phyloP scores from a whole-genome alignment of 345 rosid species.

The Pistacia integerrima region DNA sequence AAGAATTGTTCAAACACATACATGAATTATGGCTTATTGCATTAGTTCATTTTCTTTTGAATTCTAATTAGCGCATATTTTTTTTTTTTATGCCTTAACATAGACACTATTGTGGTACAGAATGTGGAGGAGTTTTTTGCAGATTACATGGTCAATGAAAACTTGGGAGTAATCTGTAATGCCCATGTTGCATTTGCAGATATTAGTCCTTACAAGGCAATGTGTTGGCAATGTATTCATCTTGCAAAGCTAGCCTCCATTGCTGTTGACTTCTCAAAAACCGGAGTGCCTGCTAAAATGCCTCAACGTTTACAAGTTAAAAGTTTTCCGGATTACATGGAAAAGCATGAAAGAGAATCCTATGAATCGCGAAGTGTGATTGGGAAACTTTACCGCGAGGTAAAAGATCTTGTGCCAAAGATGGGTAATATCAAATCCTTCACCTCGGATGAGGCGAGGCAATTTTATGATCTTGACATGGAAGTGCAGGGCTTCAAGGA shows the following conservation, averaged over 20 bases:
- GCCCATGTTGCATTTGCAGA: slow-evolving; percentile 53
- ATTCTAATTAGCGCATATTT: no score
- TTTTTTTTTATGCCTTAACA: neutral
- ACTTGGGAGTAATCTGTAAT: slow-evolving; percentile 48
- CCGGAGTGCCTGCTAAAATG: slow-evolving; percentile 55
- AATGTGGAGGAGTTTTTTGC: slow-evolving; percentile 54
- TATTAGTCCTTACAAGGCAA: slow-evolving; percentile 37
- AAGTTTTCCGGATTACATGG: slow-evolving; percentile 71
- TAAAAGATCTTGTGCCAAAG: slow-evolving; percentile 35
- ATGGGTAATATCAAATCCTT: slow-evolving; percentile 29
- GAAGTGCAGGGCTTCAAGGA: slow-evolving; percentile 52
- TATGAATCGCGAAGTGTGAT: slow-evolving; percentile 45
- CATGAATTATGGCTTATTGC: neutral
- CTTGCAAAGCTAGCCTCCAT: slow-evolving; percentile 49
- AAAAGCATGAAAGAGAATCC: slow-evolving; percentile 43
- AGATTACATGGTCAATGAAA: slow-evolving; percentile 52
- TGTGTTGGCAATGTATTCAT: slow-evolving; percentile 35
- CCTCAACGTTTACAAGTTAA: slow-evolving; percentile 35
- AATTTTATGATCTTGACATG: slow-evolving; percentile 50
- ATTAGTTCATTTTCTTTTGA: no score
- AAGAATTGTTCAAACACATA: neutral
- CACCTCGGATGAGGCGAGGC: slow-evolving; percentile 35
- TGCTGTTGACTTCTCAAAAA: slow-evolving; percentile 66
- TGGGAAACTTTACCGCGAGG: slow-evolving; percentile 58
- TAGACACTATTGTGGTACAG: slow-evolving; percentile 23